A percentile compares a stretch with the other conserved stretches of the same genome.
These are phyloP conservation scores for Lentinula aciculospora DNA, from an alignment of 768 basidiomycete species.

Conservation along the genomic window DNA sequence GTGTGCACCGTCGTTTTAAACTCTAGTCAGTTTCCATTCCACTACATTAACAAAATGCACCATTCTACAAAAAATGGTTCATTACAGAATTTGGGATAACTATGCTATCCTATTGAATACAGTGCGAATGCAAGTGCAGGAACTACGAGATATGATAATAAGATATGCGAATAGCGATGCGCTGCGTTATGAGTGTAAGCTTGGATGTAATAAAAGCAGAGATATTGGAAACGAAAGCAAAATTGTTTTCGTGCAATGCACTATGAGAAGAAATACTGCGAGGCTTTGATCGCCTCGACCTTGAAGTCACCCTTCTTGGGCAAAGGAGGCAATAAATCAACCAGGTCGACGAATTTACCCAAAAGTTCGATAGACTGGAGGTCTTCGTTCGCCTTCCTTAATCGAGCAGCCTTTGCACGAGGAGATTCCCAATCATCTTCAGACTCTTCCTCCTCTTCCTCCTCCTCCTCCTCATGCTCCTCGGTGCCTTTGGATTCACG, in stretches of 20 bases:
- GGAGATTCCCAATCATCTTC: slow-evolving; percentile 16
- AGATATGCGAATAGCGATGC: background rate
- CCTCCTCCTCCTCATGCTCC: slow-evolving; percentile 3
- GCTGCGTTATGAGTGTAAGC: background rate
- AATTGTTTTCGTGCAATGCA: background rate
- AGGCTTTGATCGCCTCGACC: slow-evolving; percentile 74
- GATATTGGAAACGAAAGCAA: background rate
- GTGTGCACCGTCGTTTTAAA: no score
- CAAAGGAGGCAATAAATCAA: slow-evolving; percentile 71
- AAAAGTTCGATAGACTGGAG: slow-evolving; percentile 20
- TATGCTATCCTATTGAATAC: background rate
- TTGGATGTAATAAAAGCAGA: background rate
- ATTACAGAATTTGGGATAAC: no score
- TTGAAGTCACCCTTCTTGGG: slow-evolving; percentile 85
- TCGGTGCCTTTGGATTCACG: background rate
- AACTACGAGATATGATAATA: background rate
- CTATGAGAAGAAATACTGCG: slow-evolving; percentile 93
- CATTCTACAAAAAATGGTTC: no score
- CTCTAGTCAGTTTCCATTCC: no score
- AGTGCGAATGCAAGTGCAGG: background rate
- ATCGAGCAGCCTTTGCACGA: slow-evolving; percentile 10
- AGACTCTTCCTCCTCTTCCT: slow-evolving; percentile 18
- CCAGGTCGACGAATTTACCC: slow-evolving; percentile 69
- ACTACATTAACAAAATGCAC: no score
- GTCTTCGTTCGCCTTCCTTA: slow-evolving; percentile 20